Evolutionary conservation across 345 rosid species (phyloP).

Genomic region (Rhodamnia rubescens): DNA sequence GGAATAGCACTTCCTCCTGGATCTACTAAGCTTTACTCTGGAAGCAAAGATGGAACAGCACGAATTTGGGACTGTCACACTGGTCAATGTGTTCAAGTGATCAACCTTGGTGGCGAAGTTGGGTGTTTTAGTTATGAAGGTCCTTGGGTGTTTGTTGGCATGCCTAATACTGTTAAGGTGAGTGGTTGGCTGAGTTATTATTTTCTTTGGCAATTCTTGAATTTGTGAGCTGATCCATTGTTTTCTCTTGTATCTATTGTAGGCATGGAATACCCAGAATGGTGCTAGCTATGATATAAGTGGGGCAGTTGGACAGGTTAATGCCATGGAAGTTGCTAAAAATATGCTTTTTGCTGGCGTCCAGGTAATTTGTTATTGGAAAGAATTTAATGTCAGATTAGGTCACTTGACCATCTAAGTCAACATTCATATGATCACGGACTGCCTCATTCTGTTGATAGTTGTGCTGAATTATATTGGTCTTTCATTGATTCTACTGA

Average conservation of each 20-base stretch:
- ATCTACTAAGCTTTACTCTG: slow-evolving; percentile 48
- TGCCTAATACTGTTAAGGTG: slow-evolving; percentile 44
- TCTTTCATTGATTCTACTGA: not conserved
- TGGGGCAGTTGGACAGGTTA: slow-evolving; percentile 37
- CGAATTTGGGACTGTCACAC: slow-evolving; percentile 43
- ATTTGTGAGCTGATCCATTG: not conserved
- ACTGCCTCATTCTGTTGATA: not conserved
- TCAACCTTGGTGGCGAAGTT: slow-evolving; percentile 28
- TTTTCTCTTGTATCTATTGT: slow-evolving; percentile 1
- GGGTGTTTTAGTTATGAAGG: slow-evolving; percentile 42
- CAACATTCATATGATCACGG: not conserved
- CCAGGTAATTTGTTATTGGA: slow-evolving; percentile 19
- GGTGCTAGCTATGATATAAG: slow-evolving; percentile 16
- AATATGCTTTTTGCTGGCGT: slow-evolving; percentile 54
- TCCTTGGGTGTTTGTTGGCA: slow-evolving; percentile 52
- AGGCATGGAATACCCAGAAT: slow-evolving; percentile 42
- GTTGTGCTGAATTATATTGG: not conserved
- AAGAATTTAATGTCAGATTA: not conserved
- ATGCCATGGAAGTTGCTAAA: slow-evolving; percentile 18
- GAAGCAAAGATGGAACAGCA: slow-evolving; percentile 37
- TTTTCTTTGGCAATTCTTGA: not conserved
- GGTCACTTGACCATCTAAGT: not conserved
- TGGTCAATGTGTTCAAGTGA: slow-evolving; percentile 25
- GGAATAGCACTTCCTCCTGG: slow-evolving; percentile 42
- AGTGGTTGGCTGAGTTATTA: not conserved